phyloP scores from a whole-genome alignment of 169 alveolate genomes.

The Plasmodium chabaudi region DNA sequence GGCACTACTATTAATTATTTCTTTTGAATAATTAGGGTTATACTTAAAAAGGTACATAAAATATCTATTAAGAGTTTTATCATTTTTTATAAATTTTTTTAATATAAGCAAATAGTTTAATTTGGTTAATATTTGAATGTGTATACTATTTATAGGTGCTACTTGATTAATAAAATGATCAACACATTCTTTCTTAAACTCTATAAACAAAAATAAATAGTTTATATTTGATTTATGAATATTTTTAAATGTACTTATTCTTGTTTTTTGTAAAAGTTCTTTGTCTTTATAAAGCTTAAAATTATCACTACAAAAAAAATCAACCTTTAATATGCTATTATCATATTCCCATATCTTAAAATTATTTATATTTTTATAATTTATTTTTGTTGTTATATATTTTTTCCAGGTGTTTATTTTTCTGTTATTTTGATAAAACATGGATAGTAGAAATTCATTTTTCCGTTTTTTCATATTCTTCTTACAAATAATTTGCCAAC shows the following conservation, averaged over 20 bases:
- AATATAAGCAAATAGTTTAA: constrained; percentile 52
- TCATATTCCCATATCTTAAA: constrained; percentile 37
- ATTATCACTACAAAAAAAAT: constrained; percentile 18
- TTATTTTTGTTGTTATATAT: neutral
- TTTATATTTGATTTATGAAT: constrained; percentile 17
- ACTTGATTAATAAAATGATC: constrained; percentile 43
- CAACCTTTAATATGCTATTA: constrained; percentile 3
- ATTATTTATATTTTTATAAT: constrained; percentile 6
- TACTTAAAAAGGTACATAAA: neutral
- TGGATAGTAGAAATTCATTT: neutral
- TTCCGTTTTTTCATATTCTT: too few relatives aligned
- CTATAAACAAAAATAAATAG: constrained; percentile 29
- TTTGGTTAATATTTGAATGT: constrained; percentile 36
- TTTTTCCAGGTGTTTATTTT: constrained; percentile 1
- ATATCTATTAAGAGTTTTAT: constrained; percentile 23
- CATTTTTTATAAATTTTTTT: constrained; percentile 30
- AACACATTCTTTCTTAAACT: constrained; percentile 21
- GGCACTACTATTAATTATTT: neutral
- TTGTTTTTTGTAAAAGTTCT: constrained; percentile 22
- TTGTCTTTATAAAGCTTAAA: constrained; percentile 12
- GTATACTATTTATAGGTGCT: constrained; percentile 29
- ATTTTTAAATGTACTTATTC: constrained; percentile 42
- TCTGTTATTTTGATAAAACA: neutral
- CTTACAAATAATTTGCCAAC: too few relatives aligned
- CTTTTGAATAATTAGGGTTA: constrained; percentile 13